phyloP scores from a whole-genome alignment of 202 grass and related monocot genomes.

The Panicum virgatum region DNA sequence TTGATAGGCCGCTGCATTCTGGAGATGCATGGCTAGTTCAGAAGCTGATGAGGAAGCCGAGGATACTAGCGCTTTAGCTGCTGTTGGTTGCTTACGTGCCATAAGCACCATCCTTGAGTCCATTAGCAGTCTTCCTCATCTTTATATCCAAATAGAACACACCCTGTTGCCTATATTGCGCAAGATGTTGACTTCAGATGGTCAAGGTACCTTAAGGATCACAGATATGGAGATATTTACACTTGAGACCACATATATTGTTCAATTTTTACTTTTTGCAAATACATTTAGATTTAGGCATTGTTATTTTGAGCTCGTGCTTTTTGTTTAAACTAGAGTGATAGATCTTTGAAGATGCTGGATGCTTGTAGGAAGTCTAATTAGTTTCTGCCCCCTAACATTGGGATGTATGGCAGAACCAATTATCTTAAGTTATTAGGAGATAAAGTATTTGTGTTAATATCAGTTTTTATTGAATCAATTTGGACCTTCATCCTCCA shows the following conservation, averaged over 20 bases:
- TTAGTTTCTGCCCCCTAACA: not conserved
- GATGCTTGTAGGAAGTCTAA: not conserved
- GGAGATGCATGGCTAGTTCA: slow-evolving; percentile 82
- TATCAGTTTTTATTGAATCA: slow-evolving; percentile 21
- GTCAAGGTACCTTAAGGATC: slow-evolving; percentile 71
- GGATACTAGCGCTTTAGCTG: slow-evolving; percentile 86
- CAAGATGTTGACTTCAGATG: slow-evolving; percentile 80
- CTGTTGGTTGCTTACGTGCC: slow-evolving; percentile 84
- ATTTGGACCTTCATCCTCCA: not conserved
- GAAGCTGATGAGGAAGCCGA: slow-evolving; percentile 90
- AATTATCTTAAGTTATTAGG: not conserved
- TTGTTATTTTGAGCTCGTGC: not conserved
- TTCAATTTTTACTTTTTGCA: not conserved
- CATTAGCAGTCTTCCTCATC: slow-evolving; percentile 79
- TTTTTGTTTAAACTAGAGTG: not conserved
- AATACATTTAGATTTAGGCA: not conserved
- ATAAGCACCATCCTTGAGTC: slow-evolving; percentile 96
- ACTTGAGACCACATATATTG: not conserved
- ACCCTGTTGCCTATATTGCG: slow-evolving; percentile 81
- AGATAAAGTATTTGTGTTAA: not conserved
- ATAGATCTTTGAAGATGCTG: not conserved
- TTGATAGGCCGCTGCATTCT: slow-evolving; percentile 78
- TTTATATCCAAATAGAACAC: slow-evolving; percentile 76
- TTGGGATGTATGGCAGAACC: not conserved
- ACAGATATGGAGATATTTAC: slow-evolving; percentile 1